Evolutionary conservation across 352 stramenopile genomes (phyloP), one percentile per base, ranked within the genome.

Genomic region (Globisporangium rhizosaccharum): DNA sequence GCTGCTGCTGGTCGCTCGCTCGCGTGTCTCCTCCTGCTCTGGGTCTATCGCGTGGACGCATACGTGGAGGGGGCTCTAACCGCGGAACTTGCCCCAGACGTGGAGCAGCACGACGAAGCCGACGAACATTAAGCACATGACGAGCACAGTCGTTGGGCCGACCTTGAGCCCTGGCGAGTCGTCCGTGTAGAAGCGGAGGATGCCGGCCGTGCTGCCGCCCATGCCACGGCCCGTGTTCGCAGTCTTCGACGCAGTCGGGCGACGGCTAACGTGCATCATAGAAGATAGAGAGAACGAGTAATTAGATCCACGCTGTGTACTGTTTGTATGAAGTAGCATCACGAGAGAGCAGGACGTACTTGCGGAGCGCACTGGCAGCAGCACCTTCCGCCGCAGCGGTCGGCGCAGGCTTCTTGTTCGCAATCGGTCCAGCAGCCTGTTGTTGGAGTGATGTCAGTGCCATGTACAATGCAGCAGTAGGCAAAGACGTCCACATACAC

Each of bases 121-220:
- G 54, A 98, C 94, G 72, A 98, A 98, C 57, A 92, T 85, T 59
- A 98, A 79, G 66, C 87, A 97, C 56, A 92, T 86, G 49, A 98
- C 91, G 64, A 98, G 83, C 66, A 98, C 94, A 20, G 92, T 97
- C 50, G 92, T 98, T 42, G 96, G 96, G 62, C 93, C 94, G 61
- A 98, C 95, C 79, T 98, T 97, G 53, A 98, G 76, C 56, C 96
- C 94, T 23, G 96, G 94, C 61, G 92, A 97, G 76, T 98, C 96
- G 76, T 98, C 94, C 55, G 93, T 98, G 77, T 98, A 98, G 78
- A 98, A 98, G 74, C 96, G 91, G 68, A 98, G 75, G 80, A 98
- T 98, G 62, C 96, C 96, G 55, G 91, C 90, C 65, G 64, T 79
- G 75, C 72, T 92, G 62, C 73, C 86, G 67, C 71, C 85, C 85